Conservation (phyloP, 2,329 filamentous ascomycete genomes). For the Ophiostoma montium region DNA sequence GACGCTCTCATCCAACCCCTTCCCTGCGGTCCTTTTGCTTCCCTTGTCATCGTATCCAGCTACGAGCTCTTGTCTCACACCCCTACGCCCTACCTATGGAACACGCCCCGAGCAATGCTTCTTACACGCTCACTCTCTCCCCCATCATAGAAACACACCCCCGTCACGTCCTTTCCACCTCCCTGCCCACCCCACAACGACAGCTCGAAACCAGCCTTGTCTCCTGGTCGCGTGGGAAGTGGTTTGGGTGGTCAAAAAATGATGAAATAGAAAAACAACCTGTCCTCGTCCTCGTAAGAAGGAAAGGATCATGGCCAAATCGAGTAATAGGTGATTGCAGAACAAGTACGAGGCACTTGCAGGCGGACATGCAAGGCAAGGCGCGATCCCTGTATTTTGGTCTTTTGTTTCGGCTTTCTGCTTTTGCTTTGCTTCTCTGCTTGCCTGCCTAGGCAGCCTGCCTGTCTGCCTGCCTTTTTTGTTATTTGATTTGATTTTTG, state of each 20-base stretch:
- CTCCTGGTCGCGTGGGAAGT: constrained; percentile 8
- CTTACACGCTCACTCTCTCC: background rate
- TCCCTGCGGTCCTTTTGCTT: no score
- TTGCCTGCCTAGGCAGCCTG: no score
- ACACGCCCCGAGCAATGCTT: background rate
- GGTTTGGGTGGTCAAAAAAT: background rate
- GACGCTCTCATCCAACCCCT: no score
- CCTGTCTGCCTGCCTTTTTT: background rate
- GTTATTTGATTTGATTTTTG: no score
- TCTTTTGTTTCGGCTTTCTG: background rate
- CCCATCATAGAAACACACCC: constrained; percentile 1
- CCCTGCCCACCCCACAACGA: constrained; percentile 6
- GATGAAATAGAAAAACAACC: background rate
- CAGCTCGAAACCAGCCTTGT: constrained; percentile 10
- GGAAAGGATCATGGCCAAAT: no score
- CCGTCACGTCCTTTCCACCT: background rate
- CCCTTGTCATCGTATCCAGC: background rate
- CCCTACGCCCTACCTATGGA: background rate
- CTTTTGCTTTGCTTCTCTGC: background rate
- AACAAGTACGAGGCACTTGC: no score
- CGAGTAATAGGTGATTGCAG: background rate
- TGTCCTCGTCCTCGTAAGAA: no score
- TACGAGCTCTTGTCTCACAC: background rate
- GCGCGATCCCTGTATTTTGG: background rate
- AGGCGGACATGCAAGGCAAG: no score